Percentiles rank a stretch among this genome's conserved stretches.
These are phyloP conservation scores for Cladophialophora immunda DNA, from an alignment of 2,329 filamentous ascomycete species.

Conservation along the genomic window DNA sequence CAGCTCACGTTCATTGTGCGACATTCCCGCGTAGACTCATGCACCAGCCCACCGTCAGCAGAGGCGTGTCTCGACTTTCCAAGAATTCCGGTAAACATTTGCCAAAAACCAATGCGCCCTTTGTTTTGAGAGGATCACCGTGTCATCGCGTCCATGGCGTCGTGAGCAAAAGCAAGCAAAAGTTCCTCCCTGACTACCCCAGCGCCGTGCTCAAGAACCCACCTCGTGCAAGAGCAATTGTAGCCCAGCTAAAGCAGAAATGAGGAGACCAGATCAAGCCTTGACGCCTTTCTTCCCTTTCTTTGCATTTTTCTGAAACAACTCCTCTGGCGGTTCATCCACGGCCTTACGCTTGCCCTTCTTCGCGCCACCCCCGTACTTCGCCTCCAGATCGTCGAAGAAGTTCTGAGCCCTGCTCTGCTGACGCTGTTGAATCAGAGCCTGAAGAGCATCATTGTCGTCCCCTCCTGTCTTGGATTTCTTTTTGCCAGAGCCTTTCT, in stretches of 20 bases:
- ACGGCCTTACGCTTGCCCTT: slow-evolving; percentile 57
- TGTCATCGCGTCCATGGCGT: neutral
- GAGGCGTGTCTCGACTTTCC: neutral
- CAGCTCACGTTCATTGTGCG: neutral
- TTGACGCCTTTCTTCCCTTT: slow-evolving; percentile 38
- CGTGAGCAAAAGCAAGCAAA: slow-evolving; percentile 5
- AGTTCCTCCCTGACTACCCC: neutral
- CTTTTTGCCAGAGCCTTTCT: slow-evolving; percentile 57
- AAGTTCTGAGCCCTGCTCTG: slow-evolving; percentile 65
- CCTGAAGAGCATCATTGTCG: slow-evolving; percentile 65
- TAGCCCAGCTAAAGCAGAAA: neutral
- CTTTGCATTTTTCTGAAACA: slow-evolving; percentile 59
- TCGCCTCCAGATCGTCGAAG: slow-evolving; percentile 77
- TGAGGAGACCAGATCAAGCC: slow-evolving; percentile 10
- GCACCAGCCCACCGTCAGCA: neutral
- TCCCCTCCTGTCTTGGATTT: slow-evolving; percentile 54
- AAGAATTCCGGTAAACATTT: neutral
- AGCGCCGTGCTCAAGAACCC: slow-evolving; percentile 23
- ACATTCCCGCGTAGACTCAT: neutral
- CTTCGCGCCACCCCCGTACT: slow-evolving; percentile 63
- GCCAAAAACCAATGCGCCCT: neutral
- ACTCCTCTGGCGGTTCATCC: slow-evolving; percentile 70
- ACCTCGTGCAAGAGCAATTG: slow-evolving; percentile 9
- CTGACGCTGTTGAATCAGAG: slow-evolving; percentile 55
- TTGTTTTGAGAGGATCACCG: neutral